Evolutionary conservation across 139 green algal species (phyloP), one percentile per base, ranked within the genome.

Genomic region (Volvox reticuliferus): DNA sequence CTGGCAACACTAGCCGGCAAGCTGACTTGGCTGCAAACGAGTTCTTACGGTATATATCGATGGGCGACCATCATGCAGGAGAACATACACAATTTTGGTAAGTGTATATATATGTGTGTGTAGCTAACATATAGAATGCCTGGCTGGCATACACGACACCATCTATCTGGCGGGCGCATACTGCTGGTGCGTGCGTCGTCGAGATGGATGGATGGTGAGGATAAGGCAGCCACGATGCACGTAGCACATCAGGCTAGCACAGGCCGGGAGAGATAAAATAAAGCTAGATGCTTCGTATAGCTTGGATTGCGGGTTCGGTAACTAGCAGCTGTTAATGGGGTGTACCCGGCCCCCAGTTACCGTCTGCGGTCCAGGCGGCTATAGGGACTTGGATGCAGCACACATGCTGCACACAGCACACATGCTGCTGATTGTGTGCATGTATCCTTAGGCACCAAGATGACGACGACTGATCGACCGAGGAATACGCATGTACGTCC

Each of bases 21-120:
- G 63, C 82, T 78, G 63, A 78, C 82, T 14, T 88, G 82, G 82
- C 61, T 88, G 63, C 82, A 88, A 65, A 88, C 63, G 2, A 37
- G 12, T 2, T 65, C 21, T 0, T 88, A 88, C 21, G 82, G 82
- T 20, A 1, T 84, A 13, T 21, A 84, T 26, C 35, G 78, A 30
- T 84, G 78, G 78, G 76, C 78, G 22, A 84, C 78, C 22, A 36
- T 68, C 18, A 84, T 84, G 65, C 65, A 73, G 65, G 65, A 73
- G 65, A 16, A 5, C 65, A 26, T 73, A 16, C 65, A 73, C 65
- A 73, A 73, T 73, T 73, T 24, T 12, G 65, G 65, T 73, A 16
- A 28, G 65, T 73, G 65, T 2, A 12, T 73, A 9, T 55, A 55
- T 55, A 55, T 55, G 9, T 55, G 44, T 55, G 44, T 9, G 44